Base-by-base conservation (phyloP, 345 rosid species). In the Lepidium didymum region DNA sequence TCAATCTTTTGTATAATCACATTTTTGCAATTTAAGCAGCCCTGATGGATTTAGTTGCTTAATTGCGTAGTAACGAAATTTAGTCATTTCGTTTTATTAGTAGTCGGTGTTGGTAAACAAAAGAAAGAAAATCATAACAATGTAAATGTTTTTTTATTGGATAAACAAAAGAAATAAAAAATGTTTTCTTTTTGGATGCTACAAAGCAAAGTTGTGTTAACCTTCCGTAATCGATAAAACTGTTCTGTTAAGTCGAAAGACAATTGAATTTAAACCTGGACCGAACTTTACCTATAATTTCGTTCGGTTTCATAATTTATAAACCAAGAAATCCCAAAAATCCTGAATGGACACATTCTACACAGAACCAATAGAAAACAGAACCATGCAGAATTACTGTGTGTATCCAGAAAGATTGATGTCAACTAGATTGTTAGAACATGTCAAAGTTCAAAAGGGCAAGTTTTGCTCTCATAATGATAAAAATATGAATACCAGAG, bases 1-100 rank as follows among this genome's bases (percentile, higher is more conserved):
- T 71, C 49, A 43, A 5, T 62, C 56, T 35, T 27, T 62, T 70
- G 75, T 62, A 70, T 23, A 40, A 19, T 69, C 4, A 42, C 51
- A 21, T 11, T 69, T 58, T 58, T 63, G 4, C 34, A 12, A 44
- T 37, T 13, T 4, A 27, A 49, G 58, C 58, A 49, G 52, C 21
- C 44, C 11, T 15, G 40, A 36, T 54, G n/a, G 14, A 15, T 10
- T 56, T 16, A 35, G 4, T 34, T 62, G 14, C 36, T 42, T 50
- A 0, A 1, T 18, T 49, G 43, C 50, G 43, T 49, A 16, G 60
- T 50, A 14, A 31, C 60, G 35, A 12, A 35, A 7, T 58, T 3
- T 47, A 31, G 66, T 47, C 66, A 3, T 57, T 38, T 8, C 7
- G 16, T 29, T 43, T 18, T 29, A 29, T 43, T 14, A 14, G 16